Conservation (phyloP, 164 flowering plant species). For the Tetrastigma voinierianum region DNA sequence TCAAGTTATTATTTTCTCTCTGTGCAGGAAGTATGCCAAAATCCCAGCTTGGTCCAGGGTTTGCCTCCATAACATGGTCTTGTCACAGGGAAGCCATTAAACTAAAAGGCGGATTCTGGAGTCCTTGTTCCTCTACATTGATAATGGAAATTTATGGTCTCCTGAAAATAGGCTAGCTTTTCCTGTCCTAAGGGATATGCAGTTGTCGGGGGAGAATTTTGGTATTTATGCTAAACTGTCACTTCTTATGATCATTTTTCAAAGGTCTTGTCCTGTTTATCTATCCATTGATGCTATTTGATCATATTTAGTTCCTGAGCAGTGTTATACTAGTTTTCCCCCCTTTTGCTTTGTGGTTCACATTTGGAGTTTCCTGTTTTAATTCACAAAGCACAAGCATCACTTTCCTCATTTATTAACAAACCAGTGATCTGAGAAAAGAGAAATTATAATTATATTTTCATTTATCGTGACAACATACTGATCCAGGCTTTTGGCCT, state of each 20-base stretch:
- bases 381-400: not conserved
- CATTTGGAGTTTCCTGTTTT: not conserved
- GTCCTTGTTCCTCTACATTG: slow-evolving; percentile 86
- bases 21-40: slow-evolving; percentile 67
- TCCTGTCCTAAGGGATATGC: slow-evolving; percentile 82
- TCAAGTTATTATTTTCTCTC: slow-evolving; percentile 9
- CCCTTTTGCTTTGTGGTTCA: not conserved
- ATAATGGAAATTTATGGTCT: slow-evolving; percentile 73
- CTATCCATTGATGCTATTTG: not conserved
- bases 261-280: not conserved
- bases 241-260: not conserved
- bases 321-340: not conserved
- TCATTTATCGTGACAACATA: not conserved
- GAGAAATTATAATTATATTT: too few species aligned
- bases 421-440: too few species aligned
- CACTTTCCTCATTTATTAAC: not conserved
- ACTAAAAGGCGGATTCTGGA: slow-evolving; percentile 84
- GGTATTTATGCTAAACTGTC: slow-evolving; percentile 28
- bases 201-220: slow-evolving; percentile 58
- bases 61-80: slow-evolving; percentile 90
- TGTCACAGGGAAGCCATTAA: slow-evolving; percentile 83
- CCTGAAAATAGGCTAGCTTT: slow-evolving; percentile 70
- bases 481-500: not conserved
- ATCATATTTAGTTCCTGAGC: too few species aligned
- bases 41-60: slow-evolving; percentile 65